Base-by-base conservation (phyloP, 441 rosid species). In the Populus hybrid region DNA sequence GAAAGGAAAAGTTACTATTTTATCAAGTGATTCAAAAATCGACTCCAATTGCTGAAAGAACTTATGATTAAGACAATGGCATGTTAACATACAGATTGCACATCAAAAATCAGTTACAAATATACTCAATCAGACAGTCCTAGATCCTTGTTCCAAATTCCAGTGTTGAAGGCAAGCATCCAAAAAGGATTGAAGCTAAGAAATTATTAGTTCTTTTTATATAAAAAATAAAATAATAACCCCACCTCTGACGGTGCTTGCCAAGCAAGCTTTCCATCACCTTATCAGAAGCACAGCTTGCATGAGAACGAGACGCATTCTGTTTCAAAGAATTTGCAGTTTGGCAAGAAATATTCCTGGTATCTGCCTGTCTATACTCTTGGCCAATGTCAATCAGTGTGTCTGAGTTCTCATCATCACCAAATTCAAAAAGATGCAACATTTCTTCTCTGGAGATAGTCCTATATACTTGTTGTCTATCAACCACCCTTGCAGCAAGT, bases 401-500 rank as follows among this genome's bases (percentile, higher is more conserved):
- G 35, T 92, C 98, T 6, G 91, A 79, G 78, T 84, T 88, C 73
- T 97, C 99, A 73, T 97, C 99, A 46, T 95, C 97, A 46, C 95
- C 99, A 73, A 97, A 97, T 84, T 97, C 99, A 83, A 97, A 97
- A 70, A 97, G 92, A 85, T 97, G 99, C 85, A 97, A 79, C 99
- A 97, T 95, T 88, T 97, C 99, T 87, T 97, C 99, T 88, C 84
- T 95, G 63, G 99, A 95, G 72, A 97, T 95, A 23, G 97, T 95
- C 80, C 99, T 87, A 86, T 92, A 95, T 59, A 97, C 91, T 88
- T 95, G 99, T 81, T 97, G 99, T 84, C 99, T 88, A 86, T 97
- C 99, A 65, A 97, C 99, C 80, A 97, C 99, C 90, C 99, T 93
- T 77, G 99, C 99, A 83, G 99, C 99, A 59, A 97, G 98, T 73